Percentiles rank a stretch among this genome's conserved stretches.
Conservation (phyloP, 75 land plant species). For the Cryptomeria japonica region DNA sequence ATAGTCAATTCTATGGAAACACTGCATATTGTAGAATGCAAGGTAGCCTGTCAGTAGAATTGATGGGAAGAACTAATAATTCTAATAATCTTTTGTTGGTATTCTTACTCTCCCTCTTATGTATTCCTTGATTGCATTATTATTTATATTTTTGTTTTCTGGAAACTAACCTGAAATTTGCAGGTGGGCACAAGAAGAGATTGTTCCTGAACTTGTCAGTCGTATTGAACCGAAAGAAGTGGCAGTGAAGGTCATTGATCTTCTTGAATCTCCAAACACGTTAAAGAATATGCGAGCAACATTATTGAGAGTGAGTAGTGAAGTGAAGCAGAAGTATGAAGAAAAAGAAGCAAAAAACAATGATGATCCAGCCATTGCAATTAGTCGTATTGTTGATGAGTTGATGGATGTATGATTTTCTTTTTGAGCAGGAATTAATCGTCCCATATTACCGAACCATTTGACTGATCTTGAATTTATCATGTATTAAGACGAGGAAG, state of each 20-base stretch:
- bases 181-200: slow-evolving; percentile 36
- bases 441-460: not conserved
- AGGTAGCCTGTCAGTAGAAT: no score
- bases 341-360: not conserved
- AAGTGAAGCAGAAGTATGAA: not conserved
- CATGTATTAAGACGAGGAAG: not conserved
- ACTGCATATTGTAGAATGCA: no score
- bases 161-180: not conserved
- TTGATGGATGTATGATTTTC: not conserved
- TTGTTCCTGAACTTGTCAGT: slow-evolving; percentile 34
- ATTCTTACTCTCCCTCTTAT: not conserved
- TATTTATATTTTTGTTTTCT: not conserved
- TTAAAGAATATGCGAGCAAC: slow-evolving; percentile 17
- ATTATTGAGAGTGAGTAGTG: slow-evolving; percentile 7
- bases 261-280: slow-evolving; percentile 16
- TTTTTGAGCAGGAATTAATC: not conserved
- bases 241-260: slow-evolving; percentile 18
- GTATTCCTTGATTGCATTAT: not conserved
- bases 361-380: slow-evolving; percentile 5
- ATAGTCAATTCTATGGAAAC: no score
- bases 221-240: slow-evolving; percentile 27
- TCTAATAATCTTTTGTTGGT: not conserved
- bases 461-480: not conserved
- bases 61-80: no score
- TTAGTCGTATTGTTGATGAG: not conserved